Base-by-base conservation (phyloP, 305 asterid species). In the Fraxinus angustifolia region DNA sequence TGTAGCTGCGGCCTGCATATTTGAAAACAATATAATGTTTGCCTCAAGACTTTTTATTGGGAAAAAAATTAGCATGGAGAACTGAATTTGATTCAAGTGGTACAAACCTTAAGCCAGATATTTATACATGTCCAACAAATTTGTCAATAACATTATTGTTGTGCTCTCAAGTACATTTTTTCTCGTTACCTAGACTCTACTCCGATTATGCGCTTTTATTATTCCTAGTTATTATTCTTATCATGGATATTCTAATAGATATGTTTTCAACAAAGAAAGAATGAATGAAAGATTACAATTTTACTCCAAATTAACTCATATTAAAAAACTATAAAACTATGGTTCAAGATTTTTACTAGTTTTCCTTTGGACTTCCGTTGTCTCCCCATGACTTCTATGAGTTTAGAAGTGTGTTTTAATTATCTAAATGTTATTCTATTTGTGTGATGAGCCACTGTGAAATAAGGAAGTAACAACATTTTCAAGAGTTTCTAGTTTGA, bases 1-100 rank as follows among this genome's bases (percentile, higher is more conserved):
- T 1, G 91, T 87, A 11, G 97, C 95, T 36, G 90, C 94, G 8
- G 97, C 93, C 97, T 93, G 79, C 73, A 82, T 53, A 79, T 70
- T 83, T 33, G 4, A 38, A 76, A 53, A 72, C 67, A 73, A 30
- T 48, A 19, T 78, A 45, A 58, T 58, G 73, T 31, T 34, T 53
- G 26, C 74, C 81, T 70, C 3, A 31, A 31, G 38, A 70, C 30
- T 28, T 67, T 14, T 67, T 67, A 67, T 28, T 62, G 16, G 31
- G 12, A 60, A 40, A 60, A 19, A 60, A 60, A 21, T 19, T 60
- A 2, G n/a, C 2, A 21, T 26, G n/a, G 4, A 23, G 31, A 62
- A 62, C 34, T 62, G 72, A 23, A 62, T 8, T 62, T 23, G n/a
- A 62, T 21, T 62, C 6, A 12, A 62, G 34, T 62, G 34, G 72